Conservation (phyloP, 306 rosid species). For the Carpinus fangiana region DNA sequence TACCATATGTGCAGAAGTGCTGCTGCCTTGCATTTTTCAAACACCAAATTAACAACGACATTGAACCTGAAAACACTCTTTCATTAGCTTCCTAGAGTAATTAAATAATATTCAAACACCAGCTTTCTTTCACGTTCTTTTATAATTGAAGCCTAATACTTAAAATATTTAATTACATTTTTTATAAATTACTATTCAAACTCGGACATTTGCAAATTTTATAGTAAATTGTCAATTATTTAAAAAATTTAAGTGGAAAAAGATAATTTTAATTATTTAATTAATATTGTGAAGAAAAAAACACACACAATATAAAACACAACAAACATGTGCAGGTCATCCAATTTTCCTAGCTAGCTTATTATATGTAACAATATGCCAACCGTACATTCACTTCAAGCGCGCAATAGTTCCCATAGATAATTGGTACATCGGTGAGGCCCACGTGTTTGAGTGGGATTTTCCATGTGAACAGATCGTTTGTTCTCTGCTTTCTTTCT, state of each 20-base stretch:
- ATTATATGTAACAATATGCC: neutral
- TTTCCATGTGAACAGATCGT: conserved; percentile 15
- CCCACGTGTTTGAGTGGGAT: conserved; percentile 12
- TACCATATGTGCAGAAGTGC: neutral
- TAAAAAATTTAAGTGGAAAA: too few species aligned
- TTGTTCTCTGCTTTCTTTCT: too few species aligned
- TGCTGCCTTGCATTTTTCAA: neutral
- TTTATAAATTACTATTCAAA: too few species aligned
- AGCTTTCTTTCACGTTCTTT: too few species aligned
- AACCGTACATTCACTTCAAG: neutral
- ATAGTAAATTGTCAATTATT: too few species aligned
- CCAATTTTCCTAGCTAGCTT: neutral
- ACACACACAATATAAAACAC: neutral
- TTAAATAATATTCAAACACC: too few species aligned
- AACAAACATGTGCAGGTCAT: neutral
- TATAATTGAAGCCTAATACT: too few species aligned
- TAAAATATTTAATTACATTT: too few species aligned
- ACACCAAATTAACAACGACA: neutral
- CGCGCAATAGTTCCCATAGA: neutral
- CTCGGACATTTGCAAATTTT: too few species aligned
- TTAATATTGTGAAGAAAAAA: neutral
- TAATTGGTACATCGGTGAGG: neutral
- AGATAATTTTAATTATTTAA: too few species aligned
- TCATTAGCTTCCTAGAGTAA: neutral
- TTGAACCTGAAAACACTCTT: neutral